Percentiles rank a stretch among this genome's conserved stretches.
Evolutionary conservation across 306 rosid genomes (phyloP).

Genomic region (Dryas alaskensis): DNA sequence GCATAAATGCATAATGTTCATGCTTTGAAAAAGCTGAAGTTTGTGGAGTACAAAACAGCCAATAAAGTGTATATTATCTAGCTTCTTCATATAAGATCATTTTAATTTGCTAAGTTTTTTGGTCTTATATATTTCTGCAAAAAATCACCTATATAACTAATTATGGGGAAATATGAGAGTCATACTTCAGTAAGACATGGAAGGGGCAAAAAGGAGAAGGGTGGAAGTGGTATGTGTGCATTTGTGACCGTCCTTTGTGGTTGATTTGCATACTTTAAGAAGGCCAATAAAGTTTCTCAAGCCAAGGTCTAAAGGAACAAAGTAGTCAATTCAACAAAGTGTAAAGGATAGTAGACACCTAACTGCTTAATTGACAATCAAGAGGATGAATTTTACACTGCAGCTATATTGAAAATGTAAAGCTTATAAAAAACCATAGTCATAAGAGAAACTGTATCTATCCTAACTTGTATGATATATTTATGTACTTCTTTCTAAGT

Average conservation of each 20-base stretch:
- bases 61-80: slow-evolving; percentile 28
- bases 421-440: no score
- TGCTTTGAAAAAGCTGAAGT: slow-evolving; percentile 8
- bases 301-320: no score
- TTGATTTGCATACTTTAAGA: no score
- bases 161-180: background rate
- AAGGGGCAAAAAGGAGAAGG: no score
- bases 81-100: background rate
- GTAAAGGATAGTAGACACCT: background rate
- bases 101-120: background rate
- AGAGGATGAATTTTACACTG: background rate
- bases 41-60: slow-evolving; percentile 9
- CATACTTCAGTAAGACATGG: no score
- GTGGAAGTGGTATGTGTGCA: no score
- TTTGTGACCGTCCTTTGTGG: no score
- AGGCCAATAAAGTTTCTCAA: no score
- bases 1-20: background rate
- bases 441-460: no score
- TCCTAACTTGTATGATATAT: no score
- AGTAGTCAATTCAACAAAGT: no score
- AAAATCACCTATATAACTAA: background rate
- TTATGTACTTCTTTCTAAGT: background rate
- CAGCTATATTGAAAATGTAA: no score
- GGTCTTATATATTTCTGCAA: background rate
- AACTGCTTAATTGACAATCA: background rate